Conservation (phyloP, 2,329 filamentous ascomycete species). For the Xylariales sp. region DNA sequence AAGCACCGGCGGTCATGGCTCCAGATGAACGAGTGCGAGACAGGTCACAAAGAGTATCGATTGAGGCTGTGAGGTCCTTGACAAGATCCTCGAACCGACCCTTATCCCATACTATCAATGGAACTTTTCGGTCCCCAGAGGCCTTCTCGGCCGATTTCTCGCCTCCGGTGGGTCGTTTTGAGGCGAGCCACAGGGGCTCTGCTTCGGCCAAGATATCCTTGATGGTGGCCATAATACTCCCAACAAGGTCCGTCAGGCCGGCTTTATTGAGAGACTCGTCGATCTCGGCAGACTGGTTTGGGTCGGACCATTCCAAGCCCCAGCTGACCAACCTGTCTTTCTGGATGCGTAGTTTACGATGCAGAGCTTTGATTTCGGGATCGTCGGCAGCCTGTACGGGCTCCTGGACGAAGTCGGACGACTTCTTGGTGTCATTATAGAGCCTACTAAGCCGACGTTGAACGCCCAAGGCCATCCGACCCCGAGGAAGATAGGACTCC, state of each 20-base stretch:
- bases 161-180: constrained; percentile 59
- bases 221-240: constrained; percentile 82
- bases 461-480: constrained; percentile 67
- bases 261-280: constrained; percentile 77
- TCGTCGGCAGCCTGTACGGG: constrained; percentile 71
- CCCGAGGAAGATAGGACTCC: constrained; percentile 63
- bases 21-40: constrained; percentile 71
- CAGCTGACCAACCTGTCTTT: constrained; percentile 82
- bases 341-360: constrained; percentile 82
- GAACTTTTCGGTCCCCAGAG: constrained; percentile 62
- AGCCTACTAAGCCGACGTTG: constrained; percentile 75
- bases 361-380: constrained; percentile 76
- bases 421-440: constrained; percentile 85
- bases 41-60: constrained; percentile 83
- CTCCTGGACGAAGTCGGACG: constrained; percentile 77
- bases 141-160: constrained; percentile 54
- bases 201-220: constrained; percentile 83
- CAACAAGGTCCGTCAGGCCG: constrained; percentile 80
- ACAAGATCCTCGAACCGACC: constrained; percentile 80
- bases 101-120: constrained; percentile 74
- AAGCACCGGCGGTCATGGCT: constrained; percentile 50
- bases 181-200: constrained; percentile 76
- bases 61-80: constrained; percentile 78
- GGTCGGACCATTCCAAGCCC: constrained; percentile 85
- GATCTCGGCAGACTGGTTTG: constrained; percentile 75